Evolutionary conservation across 164 flowering plant genomes (phyloP).

Genomic region (Vitis rotundifolia): DNA sequence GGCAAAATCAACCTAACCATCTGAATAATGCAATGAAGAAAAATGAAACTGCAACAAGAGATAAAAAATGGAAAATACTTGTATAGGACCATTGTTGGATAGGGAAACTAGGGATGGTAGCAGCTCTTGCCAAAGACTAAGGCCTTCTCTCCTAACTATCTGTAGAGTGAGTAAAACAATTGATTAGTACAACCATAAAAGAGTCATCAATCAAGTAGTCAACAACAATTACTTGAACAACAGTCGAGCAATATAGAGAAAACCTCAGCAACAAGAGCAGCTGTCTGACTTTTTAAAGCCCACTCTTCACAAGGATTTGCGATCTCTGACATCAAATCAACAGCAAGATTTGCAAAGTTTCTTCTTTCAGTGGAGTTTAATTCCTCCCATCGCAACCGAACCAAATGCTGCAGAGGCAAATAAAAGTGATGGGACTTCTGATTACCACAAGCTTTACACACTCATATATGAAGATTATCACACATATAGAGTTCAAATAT

Average conservation of each 20-base stretch:
- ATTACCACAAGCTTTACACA: too few species aligned
- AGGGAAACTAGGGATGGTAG: constrained; percentile 71
- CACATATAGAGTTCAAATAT: too few species aligned
- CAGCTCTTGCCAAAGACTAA: constrained; percentile 70
- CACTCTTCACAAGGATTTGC: constrained; percentile 83
- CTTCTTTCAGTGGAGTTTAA: constrained; percentile 57
- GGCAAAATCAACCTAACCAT: not conserved
- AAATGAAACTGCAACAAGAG: not conserved
- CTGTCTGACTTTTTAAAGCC: constrained; percentile 96
- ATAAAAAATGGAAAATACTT: constrained; percentile 38
- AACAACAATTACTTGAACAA: constrained; percentile 3
- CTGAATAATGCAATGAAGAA: not conserved
- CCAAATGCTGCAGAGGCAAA: constrained; percentile 70
- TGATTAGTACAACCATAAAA: constrained; percentile 1
- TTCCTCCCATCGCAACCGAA: constrained; percentile 92
- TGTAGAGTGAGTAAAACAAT: constrained; percentile 25
- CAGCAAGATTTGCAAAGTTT: constrained; percentile 69
- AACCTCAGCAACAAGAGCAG: constrained; percentile 99
- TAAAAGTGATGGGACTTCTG: not conserved
- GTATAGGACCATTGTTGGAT: constrained; percentile 70
- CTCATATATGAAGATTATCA: too few species aligned
- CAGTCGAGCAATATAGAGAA: constrained; percentile 4
- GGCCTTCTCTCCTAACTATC: constrained; percentile 94
- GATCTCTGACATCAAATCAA: constrained; percentile 75
- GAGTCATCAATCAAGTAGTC: not conserved